phyloP scores from a whole-genome alignment of 2,329 filamentous ascomycete species.

The Coniochaeta prunicola region DNA sequence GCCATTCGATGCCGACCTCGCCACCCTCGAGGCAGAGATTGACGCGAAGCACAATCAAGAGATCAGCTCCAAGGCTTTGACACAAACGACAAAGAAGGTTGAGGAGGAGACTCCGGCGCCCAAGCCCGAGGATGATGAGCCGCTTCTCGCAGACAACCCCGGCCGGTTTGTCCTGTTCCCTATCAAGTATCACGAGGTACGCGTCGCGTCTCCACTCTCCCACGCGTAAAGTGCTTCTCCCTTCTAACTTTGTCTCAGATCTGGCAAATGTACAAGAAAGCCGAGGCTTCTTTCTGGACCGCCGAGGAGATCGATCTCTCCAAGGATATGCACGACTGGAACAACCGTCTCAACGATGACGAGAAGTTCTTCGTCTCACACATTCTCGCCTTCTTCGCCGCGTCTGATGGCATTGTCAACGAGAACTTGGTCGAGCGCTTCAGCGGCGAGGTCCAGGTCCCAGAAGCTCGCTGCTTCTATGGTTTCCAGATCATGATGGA shows the following conservation, averaged over 20 bases:
- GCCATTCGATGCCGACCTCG: slow-evolving; percentile 39
- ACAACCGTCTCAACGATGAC: slow-evolving; percentile 92
- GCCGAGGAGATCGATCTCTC: slow-evolving; percentile 98
- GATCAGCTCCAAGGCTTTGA: slow-evolving; percentile 33
- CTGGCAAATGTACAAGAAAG: slow-evolving; percentile 99
- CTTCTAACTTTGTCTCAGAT: slow-evolving; percentile 56
- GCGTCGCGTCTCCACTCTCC: slow-evolving; percentile 36
- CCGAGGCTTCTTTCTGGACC: slow-evolving; percentile 99
- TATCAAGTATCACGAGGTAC: slow-evolving; percentile 98
- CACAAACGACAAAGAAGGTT: slow-evolving; percentile 27
- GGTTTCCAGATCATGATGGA: slow-evolving; percentile 99
- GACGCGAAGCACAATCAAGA: slow-evolving; percentile 54
- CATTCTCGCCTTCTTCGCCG: slow-evolving; percentile 97
- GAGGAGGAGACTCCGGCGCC: slow-evolving; percentile 42
- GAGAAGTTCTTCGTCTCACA: slow-evolving; percentile 98
- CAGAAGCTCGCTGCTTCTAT: slow-evolving; percentile 98
- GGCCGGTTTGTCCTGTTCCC: slow-evolving; percentile 96
- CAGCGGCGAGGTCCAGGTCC: slow-evolving; percentile 92
- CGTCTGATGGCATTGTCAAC: slow-evolving; percentile 98
- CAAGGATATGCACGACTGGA: slow-evolving; percentile 99
- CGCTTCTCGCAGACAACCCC: slow-evolving; percentile 89
- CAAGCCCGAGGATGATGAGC: slow-evolving; percentile 67
- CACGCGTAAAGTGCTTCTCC: slow-evolving; percentile 62
- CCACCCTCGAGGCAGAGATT: slow-evolving; percentile 45
- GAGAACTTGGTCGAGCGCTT: slow-evolving; percentile 99